Conservation (phyloP, 2,329 filamentous ascomycete species). For the Pseudohalonectria lignicola region DNA sequence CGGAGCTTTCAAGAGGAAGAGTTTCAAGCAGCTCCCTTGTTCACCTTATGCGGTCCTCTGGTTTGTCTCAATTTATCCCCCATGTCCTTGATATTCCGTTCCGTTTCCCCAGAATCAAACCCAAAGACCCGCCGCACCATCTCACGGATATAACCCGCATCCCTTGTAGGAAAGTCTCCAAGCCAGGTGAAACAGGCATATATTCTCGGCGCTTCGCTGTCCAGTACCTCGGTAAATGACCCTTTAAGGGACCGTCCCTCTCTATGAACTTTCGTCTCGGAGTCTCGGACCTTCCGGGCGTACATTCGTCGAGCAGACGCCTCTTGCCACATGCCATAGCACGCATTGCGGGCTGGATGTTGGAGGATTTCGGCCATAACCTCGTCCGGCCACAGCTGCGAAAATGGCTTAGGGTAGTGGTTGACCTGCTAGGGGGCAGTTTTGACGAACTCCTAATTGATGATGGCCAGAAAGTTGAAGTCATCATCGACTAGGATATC, state of each 20-base stretch:
- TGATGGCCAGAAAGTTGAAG: slow-evolving; percentile 18
- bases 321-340: neutral
- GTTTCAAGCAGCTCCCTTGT: too few species aligned
- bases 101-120: neutral
- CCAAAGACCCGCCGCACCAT: neutral
- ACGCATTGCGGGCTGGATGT: neutral
- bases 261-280: neutral
- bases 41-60: too few species aligned
- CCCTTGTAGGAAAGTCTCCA: neutral
- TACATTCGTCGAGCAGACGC: neutral
- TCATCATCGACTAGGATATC: slow-evolving; percentile 19
- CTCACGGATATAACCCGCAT: neutral
- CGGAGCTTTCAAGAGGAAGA: too few species aligned
- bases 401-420: slow-evolving; percentile 19
- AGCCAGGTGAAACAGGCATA: neutral
- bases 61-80: neutral
- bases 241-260: neutral
- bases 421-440: slow-evolving; percentile 16
- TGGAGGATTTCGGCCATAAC: neutral
- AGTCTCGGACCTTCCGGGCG: neutral
- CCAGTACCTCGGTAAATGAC: neutral
- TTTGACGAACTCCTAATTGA: slow-evolving; percentile 21
- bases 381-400: slow-evolving; percentile 1
- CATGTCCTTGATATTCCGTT: neutral
- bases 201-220: neutral